Base-by-base conservation (phyloP, 768 basidiomycete genomes). In the Pseudohyphozyma bogoriensis region DNA sequence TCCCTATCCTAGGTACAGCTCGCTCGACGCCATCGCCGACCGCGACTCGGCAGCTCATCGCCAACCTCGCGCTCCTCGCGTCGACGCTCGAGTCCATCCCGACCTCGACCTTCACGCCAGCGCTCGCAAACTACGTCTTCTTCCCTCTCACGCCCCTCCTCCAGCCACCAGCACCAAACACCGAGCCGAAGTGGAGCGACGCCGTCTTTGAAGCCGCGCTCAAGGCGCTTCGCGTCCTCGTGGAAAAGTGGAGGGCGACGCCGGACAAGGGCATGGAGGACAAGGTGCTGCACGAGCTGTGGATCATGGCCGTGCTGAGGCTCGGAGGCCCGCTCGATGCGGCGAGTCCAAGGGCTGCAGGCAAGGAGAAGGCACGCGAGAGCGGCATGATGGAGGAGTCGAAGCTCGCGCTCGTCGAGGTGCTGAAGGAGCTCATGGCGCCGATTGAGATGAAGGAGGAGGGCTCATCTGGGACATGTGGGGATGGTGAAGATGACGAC, bases 121-220 rank as follows among this genome's bases (percentile, higher is more conserved):
- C 80, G 20, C 78, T 90, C 51, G 81, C 89, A 46, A 84, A 85
- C 47, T 97, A 96, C 72, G 77, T 83, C 32, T 87, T 92, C 74
- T 86, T 89, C 68, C 93, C 93, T 4, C 73, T 96, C 42, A 89
- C 89, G 3, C 81, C 83, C 32, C 82, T 95, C 52, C 79, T 96
- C 37, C 83, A 85, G 51, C n/a, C n/a, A n/a, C 83, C 79, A 20
- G 79, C 83, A 4, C 70, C 79, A 9, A 76, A 79, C 18, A n/a
- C n/a, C n/a, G 84, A 93, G 50, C 85, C 89, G 11, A 85, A 90
- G 68, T 84, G 84, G 67, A 74, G 90, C 33, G 75, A 95, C 73
- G 81, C 80, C 56, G 73, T 90, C 26, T 77, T 95, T 60, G 68
- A 77, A 29, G 55, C 51, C 5, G 51, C 61, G 1, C 58, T 60